Evolutionary conservation across 1,284 basidiomycete genomes (phyloP).

Genomic region (Neotropicomus parvogracilis): DNA sequence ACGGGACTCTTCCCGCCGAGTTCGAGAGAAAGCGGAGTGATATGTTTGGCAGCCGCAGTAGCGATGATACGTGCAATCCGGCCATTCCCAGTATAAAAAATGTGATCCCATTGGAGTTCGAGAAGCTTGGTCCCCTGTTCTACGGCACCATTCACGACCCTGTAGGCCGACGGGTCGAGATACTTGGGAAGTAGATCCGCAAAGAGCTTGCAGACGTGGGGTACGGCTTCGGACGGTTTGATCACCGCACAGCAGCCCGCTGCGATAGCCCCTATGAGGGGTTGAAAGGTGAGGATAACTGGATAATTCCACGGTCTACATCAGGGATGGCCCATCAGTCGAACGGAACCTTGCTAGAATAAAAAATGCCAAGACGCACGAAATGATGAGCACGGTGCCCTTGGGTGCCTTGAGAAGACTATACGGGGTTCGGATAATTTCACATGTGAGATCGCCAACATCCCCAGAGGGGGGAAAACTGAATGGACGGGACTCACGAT

Average conservation of each 20-base stretch:
- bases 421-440: not conserved
- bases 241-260: constrained; percentile 58
- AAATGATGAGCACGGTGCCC: constrained; percentile 43
- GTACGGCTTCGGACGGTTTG: constrained; percentile 61
- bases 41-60: constrained; percentile 57
- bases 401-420: constrained; percentile 43
- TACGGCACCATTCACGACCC: constrained; percentile 56
- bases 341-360: not conserved
- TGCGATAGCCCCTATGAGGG: constrained; percentile 57
- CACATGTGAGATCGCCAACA: not conserved
- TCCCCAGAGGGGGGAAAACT: not conserved
- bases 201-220: constrained; percentile 49
- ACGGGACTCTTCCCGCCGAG: constrained; percentile 69
- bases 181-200: constrained; percentile 59
- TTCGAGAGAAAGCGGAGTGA: constrained; percentile 63
- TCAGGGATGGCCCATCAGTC: not conserved
- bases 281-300: constrained; percentile 45
- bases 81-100: constrained; percentile 40
- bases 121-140: constrained; percentile 50
- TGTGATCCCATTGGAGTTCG: constrained; percentile 59
- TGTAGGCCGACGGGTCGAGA: constrained; percentile 49
- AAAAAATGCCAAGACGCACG: constrained; percentile 16
- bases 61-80: constrained; percentile 60
- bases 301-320: constrained; percentile 57
- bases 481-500: constrained; percentile 17